A percentile compares a stretch with the other conserved stretches of the same genome.
Conservation (phyloP, 495 filamentous ascomycete species). For the Penicillium mononematosum region DNA sequence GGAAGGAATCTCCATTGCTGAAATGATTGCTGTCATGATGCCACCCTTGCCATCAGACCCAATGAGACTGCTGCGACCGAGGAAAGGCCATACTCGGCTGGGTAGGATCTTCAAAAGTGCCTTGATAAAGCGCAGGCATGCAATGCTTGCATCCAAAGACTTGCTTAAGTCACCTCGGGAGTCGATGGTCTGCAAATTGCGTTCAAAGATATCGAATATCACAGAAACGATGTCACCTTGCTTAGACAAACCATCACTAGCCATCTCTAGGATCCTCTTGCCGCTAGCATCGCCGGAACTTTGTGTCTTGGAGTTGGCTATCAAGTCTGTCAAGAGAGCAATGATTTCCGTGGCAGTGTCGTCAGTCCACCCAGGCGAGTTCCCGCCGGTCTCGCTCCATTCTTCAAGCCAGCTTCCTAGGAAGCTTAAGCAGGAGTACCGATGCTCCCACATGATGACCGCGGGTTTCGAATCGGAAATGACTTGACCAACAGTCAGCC, state of each 20-base stretch:
- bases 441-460: slow-evolving; percentile 66
- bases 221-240: slow-evolving; percentile 78
- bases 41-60: slow-evolving; percentile 70
- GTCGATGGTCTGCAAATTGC: slow-evolving; percentile 62
- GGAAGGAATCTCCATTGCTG: slow-evolving; percentile 68
- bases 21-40: slow-evolving; percentile 69
- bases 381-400: slow-evolving; percentile 44
- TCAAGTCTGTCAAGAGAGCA: slow-evolving; percentile 58
- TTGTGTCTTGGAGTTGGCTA: slow-evolving; percentile 36
- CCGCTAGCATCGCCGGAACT: slow-evolving; percentile 36
- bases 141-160: slow-evolving; percentile 60
- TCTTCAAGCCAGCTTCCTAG: slow-evolving; percentile 71
- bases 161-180: slow-evolving; percentile 50
- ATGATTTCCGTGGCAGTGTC: slow-evolving; percentile 64
- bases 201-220: slow-evolving; percentile 81
- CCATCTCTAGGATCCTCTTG: slow-evolving; percentile 61
- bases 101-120: slow-evolving; percentile 69
- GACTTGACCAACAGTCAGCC: slow-evolving; percentile 68
- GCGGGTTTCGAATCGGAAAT: slow-evolving; percentile 64
- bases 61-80: slow-evolving; percentile 74
- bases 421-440: slow-evolving; percentile 74
- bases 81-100: slow-evolving; percentile 82
- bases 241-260: slow-evolving; percentile 68
- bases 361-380: slow-evolving; percentile 35
- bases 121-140: slow-evolving; percentile 76